Evolutionary conservation across 805 yeast species (phyloP).

Genomic region (Isabelozyma heimii): DNA sequence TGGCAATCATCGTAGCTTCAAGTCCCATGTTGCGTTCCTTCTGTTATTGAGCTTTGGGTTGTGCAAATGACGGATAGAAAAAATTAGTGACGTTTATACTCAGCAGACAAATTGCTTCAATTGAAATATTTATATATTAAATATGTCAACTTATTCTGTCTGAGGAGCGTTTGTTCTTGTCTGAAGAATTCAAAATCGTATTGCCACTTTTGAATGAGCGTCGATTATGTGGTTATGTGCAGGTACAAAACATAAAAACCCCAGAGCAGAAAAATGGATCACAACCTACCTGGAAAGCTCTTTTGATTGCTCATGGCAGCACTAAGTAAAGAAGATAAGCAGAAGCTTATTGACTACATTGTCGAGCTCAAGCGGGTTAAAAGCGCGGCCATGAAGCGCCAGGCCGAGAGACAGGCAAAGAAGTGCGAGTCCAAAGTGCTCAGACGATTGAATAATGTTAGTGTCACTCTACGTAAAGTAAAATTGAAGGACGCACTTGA

Average conservation of each 20-base stretch:
- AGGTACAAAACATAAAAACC: neutral
- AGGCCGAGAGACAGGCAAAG: conserved; percentile 19
- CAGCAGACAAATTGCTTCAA: no score
- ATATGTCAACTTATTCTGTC: no score
- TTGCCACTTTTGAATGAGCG: neutral
- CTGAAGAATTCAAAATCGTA: neutral
- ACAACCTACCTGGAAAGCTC: no score
- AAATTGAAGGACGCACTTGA: conserved; percentile 42
- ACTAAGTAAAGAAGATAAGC: conserved; percentile 33
- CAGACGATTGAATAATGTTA: conserved; percentile 44
- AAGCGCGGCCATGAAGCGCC: conserved; percentile 20
- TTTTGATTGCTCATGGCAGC: conserved; percentile 3
- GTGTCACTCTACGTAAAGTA: conserved; percentile 49
- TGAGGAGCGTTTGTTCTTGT: neutral
- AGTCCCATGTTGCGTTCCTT: conserved; percentile 63
- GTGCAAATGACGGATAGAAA: no score
- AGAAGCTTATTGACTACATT: conserved; percentile 28
- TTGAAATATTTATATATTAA: no score
- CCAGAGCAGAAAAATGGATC: neutral
- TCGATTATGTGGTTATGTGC: neutral
- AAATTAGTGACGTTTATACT: no score
- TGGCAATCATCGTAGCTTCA: conserved; percentile 93
- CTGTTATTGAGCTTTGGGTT: neutral
- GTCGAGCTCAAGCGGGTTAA: conserved; percentile 18
- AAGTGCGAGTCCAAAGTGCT: conserved; percentile 34